phyloP scores from a whole-genome alignment of 2,329 filamentous ascomycete genomes.

The Lachnellula subtilissima region DNA sequence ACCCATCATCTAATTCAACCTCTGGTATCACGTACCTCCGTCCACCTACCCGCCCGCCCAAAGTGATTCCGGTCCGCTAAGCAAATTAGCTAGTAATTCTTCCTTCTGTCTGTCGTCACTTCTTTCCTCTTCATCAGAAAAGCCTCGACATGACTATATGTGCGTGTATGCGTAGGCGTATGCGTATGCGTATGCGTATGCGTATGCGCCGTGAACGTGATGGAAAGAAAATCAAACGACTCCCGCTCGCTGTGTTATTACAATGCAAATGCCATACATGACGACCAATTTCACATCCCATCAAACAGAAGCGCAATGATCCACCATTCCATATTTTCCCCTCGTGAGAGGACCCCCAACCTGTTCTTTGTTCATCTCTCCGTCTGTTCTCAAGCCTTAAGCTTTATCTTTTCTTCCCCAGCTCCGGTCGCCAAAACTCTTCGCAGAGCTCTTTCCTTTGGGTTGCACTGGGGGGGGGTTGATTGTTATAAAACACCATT shows the following conservation, averaged over 20 bases:
- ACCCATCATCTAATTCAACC: background rate
- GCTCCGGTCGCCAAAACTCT: background rate
- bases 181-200: background rate
- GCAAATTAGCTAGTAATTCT: background rate
- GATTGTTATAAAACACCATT: slow-evolving; percentile 36
- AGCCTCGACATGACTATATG: background rate
- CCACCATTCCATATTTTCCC: no score
- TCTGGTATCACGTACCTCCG: background rate
- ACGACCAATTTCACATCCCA: background rate
- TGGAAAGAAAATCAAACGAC: background rate
- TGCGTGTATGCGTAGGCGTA: background rate
- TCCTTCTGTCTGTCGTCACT: background rate
- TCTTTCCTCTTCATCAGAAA: background rate
- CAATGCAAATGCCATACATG: background rate
- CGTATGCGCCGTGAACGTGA: background rate
- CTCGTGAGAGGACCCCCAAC: no score
- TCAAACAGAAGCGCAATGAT: no score
- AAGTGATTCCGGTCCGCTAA: background rate
- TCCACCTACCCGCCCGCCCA: background rate
- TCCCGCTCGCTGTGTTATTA: background rate
- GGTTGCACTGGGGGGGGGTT: background rate
- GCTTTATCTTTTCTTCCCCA: no score
- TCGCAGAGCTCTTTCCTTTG: background rate
- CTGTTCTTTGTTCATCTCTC: no score
- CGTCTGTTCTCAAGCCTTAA: no score